phyloP scores from a whole-genome alignment of 83 land plant genomes.

The Diphasiastrum complanatum region DNA sequence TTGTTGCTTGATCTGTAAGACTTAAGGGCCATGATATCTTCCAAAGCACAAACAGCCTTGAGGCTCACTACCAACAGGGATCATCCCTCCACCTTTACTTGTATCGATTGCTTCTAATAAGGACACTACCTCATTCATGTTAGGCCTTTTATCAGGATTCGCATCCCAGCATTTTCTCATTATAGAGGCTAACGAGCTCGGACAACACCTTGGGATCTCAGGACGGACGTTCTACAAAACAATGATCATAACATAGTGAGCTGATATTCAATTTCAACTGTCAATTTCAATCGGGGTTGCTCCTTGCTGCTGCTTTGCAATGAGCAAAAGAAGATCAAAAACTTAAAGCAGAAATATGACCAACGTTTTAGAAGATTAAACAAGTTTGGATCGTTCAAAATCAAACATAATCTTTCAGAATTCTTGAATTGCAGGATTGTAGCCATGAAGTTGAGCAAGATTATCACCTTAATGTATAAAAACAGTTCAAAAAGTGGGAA shows the following conservation, averaged over 20 bases:
- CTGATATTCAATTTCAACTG: neutral
- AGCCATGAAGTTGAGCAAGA: too few species aligned
- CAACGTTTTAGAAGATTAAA: too few species aligned
- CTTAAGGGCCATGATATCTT: conserved; percentile 49
- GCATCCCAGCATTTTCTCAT: conserved; percentile 98
- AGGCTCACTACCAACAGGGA: conserved; percentile 49
- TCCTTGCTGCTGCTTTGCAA: neutral
- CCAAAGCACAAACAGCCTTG: conserved; percentile 70
- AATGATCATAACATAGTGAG: neutral
- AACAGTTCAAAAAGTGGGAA: too few species aligned
- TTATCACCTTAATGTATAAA: too few species aligned
- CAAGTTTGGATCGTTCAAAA: too few species aligned
- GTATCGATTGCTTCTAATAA: conserved; percentile 84
- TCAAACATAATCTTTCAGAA: too few species aligned
- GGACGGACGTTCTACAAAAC: conserved; percentile 75
- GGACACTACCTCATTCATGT: conserved; percentile 83
- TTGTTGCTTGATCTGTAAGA: too few species aligned
- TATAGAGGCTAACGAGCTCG: conserved; percentile 63
- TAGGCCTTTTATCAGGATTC: conserved; percentile 77
- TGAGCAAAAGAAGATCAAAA: too few species aligned
- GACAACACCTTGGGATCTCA: conserved; percentile 88
- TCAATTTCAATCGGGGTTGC: too few species aligned
- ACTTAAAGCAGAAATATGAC: too few species aligned
- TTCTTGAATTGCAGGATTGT: too few species aligned
- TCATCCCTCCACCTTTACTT: conserved; percentile 93